phyloP scores from a whole-genome alignment of 1,284 basidiomycete species.

The Violaceomyces palustris region DNA sequence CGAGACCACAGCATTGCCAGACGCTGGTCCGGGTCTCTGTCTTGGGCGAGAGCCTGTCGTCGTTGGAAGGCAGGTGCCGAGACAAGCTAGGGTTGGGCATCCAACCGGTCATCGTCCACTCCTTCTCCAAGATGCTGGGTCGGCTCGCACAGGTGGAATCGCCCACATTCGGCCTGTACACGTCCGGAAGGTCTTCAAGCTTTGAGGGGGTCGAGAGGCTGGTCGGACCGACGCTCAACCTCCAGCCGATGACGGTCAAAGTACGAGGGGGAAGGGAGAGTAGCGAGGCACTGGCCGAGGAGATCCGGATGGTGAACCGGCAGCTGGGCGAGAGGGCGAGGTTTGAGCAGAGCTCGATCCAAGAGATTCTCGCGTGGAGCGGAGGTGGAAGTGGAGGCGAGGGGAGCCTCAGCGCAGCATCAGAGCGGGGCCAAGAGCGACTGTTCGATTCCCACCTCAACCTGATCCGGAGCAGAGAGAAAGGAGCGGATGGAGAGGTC shows the following conservation, averaged over 20 bases:
- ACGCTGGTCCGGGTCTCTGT: too few relatives aligned
- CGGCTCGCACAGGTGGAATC: neutral
- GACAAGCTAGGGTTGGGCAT: constrained; percentile 3
- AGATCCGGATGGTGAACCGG: constrained; percentile 2
- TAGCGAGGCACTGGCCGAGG: neutral
- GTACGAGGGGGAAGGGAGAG: neutral
- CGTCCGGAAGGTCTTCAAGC: constrained; percentile 3
- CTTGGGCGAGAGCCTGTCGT: too few relatives aligned
- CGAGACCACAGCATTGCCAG: too few relatives aligned
- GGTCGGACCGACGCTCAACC: constrained; percentile 3
- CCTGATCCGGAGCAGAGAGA: constrained; percentile 3
- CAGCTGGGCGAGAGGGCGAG: constrained; percentile 1
- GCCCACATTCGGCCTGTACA: constrained; percentile 9
- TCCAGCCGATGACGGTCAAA: constrained; percentile 9
- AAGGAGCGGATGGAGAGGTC: neutral
- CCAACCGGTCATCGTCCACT: constrained; percentile 6
- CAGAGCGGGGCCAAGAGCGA: too few relatives aligned
- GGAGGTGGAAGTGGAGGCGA: too few relatives aligned
- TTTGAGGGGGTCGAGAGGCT: constrained; percentile 2
- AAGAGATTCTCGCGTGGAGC: neutral
- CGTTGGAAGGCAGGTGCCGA: constrained; percentile 1
- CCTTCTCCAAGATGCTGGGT: too few relatives aligned
- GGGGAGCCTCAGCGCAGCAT: too few relatives aligned
- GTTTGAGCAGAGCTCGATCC: constrained; percentile 1
- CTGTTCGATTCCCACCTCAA: constrained; percentile 13